Conservation (phyloP, 2,329 filamentous ascomycete genomes). For the Aspergillus piperis region DNA sequence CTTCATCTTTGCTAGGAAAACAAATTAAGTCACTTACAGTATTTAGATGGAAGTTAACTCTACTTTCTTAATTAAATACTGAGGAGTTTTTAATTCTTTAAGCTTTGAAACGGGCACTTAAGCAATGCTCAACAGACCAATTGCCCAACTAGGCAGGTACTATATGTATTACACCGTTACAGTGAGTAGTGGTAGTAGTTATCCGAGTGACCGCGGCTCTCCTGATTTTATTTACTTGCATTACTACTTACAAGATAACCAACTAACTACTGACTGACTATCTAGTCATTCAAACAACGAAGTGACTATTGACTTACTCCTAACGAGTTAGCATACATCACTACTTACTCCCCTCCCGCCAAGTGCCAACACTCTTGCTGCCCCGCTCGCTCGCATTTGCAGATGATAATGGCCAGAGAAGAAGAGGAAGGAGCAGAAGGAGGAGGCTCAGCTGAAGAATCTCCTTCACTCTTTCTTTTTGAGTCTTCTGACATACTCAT, state of each 20-base stretch:
- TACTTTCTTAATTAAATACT: too few species aligned
- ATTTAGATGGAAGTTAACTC: not conserved
- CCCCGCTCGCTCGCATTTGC: not conserved
- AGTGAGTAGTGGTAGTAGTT: not conserved
- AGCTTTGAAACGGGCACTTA: slow-evolving; percentile 10
- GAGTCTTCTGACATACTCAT: too few species aligned
- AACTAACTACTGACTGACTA: not conserved
- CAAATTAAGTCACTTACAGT: not conserved
- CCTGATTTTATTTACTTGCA: not conserved
- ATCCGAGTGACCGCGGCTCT: not conserved
- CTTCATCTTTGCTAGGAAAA: too few species aligned
- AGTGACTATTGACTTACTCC: not conserved
- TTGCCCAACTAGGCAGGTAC: slow-evolving; percentile 1
- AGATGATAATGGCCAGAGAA: too few species aligned
- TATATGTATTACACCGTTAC: too few species aligned
- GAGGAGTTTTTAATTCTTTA: not conserved
- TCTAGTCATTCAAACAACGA: not conserved
- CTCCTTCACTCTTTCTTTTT: not conserved
- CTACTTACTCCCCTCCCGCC: too few species aligned
- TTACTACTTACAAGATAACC: not conserved
- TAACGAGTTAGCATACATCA: not conserved
- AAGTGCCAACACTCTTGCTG: not conserved
- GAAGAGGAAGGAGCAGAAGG: too few species aligned
- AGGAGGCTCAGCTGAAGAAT: not conserved
- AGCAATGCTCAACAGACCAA: slow-evolving; percentile 5